These are phyloP conservation scores for Cutaneotrichosporon arboriforme DNA, from an alignment of 1,284 basidiomycete species.

Conservation along the genomic window DNA sequence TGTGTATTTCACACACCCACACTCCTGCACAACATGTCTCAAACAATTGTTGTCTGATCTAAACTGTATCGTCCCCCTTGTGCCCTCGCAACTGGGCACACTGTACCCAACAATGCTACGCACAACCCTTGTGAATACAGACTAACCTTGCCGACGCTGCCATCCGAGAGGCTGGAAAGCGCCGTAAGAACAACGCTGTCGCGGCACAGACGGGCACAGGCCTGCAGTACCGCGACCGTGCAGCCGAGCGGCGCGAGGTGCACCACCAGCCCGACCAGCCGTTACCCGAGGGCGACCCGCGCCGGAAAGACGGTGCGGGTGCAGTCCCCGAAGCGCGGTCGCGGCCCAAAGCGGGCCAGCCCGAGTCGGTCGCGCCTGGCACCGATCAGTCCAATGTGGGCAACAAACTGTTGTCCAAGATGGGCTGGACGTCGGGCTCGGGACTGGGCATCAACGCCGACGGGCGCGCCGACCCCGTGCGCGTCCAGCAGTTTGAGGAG, in stretches of 20 bases:
- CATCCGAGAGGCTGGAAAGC: conserved; percentile 64
- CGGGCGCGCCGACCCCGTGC: conserved; percentile 80
- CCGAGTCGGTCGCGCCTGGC: not conserved
- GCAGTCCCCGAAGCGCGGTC: too few species aligned
- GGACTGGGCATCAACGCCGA: conserved; percentile 74
- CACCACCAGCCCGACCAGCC: conserved; percentile 86
- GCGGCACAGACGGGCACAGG: conserved; percentile 19
- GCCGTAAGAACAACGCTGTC: conserved; percentile 59
- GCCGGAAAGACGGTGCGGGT: conserved; percentile 41
- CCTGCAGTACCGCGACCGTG: conserved; percentile 79
- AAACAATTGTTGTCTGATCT: not conserved
- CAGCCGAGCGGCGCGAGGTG: conserved; percentile 75
- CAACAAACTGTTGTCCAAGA: conserved; percentile 85
- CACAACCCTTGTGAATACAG: conserved; percentile 49
- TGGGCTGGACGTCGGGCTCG: conserved; percentile 90
- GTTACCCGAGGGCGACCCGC: conserved; percentile 45
- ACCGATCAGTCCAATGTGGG: conserved; percentile 60
- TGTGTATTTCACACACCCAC: conserved; percentile 6
- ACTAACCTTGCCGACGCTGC: conserved; percentile 70
- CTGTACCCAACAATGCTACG: conserved; percentile 1
- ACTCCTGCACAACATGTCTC: not conserved
- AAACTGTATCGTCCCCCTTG: conserved; percentile 1
- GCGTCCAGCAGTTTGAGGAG: conserved; percentile 73
- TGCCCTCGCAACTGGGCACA: not conserved
- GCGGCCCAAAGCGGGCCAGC: too few species aligned